phyloP scores from a whole-genome alignment of 345 rosid genomes.

The Arabidopsis suecica region DNA sequence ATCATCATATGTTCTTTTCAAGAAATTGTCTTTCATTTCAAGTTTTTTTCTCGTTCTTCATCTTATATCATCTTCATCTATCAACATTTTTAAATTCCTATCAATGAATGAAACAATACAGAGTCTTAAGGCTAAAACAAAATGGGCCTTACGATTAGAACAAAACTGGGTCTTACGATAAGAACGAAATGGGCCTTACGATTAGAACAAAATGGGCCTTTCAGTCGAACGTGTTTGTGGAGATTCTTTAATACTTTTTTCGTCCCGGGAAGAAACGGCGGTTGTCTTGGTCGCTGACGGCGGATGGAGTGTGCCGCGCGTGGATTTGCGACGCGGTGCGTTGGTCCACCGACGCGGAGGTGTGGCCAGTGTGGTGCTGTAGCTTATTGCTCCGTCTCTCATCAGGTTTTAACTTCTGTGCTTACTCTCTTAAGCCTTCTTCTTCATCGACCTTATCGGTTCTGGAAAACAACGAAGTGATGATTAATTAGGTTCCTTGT shows the following conservation, averaged over 20 bases:
- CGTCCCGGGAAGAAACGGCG: constrained; percentile 11
- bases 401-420: constrained; percentile 58
- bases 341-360: constrained; percentile 65
- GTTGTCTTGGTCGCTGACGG: constrained; percentile 23
- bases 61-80: too few relatives aligned
- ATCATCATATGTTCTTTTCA: neutral
- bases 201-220: constrained; percentile 24
- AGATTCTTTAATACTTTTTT: neutral
- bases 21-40: too few relatives aligned
- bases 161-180: too few relatives aligned
- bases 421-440: constrained; percentile 12
- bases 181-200: neutral
- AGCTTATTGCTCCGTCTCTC: constrained; percentile 82
- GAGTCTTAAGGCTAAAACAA: too few relatives aligned
- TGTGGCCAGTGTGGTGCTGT: constrained; percentile 84
- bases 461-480: constrained; percentile 3
- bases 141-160: too few relatives aligned
- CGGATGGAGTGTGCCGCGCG: constrained; percentile 83
- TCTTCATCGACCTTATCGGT: constrained; percentile 21
- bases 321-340: constrained; percentile 67
- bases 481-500: neutral
- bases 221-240: neutral
- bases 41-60: neutral
- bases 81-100: neutral
- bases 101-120: too few relatives aligned